Conservation (phyloP, 306 rosid genomes). For the Dalbergia cultrata region DNA sequence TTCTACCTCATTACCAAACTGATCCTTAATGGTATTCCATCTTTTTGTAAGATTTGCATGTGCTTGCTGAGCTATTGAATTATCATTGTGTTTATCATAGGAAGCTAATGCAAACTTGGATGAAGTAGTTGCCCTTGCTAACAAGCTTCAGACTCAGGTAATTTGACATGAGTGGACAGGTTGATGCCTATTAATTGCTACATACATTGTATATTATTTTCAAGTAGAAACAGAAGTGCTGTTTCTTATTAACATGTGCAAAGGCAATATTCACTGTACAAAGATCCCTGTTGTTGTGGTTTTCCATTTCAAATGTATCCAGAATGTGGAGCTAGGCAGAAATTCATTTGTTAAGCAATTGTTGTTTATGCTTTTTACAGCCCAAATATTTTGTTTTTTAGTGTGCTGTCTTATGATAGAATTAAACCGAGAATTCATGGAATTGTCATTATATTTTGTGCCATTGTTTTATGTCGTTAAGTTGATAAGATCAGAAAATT, state of each 20-base stretch:
- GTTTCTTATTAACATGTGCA: background rate
- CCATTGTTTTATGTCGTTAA: too few species aligned
- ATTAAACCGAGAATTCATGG: background rate
- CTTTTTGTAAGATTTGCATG: constrained; percentile 1
- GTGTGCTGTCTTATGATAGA: background rate
- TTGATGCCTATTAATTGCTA: background rate
- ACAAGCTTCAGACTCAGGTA: constrained; percentile 90
- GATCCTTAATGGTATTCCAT: background rate
- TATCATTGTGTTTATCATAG: constrained; percentile 51
- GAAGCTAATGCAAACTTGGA: constrained; percentile 93
- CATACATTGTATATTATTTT: background rate
- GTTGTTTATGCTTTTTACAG: background rate
- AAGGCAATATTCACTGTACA: background rate
- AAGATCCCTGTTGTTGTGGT: background rate
- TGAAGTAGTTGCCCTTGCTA: constrained; percentile 91
- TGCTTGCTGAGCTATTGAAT: constrained; percentile 38
- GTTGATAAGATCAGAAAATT: background rate
- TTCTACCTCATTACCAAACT: background rate
- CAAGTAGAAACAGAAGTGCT: background rate
- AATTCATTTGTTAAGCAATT: background rate
- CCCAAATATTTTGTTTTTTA: background rate
- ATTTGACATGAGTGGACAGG: constrained; percentile 35
- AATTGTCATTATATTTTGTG: background rate
- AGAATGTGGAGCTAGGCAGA: constrained; percentile 9
- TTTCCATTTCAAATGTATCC: constrained; percentile 6